These are phyloP conservation scores for Isoetes taiwanensis DNA, from an alignment of 75 land plant species.

Conservation along the genomic window DNA sequence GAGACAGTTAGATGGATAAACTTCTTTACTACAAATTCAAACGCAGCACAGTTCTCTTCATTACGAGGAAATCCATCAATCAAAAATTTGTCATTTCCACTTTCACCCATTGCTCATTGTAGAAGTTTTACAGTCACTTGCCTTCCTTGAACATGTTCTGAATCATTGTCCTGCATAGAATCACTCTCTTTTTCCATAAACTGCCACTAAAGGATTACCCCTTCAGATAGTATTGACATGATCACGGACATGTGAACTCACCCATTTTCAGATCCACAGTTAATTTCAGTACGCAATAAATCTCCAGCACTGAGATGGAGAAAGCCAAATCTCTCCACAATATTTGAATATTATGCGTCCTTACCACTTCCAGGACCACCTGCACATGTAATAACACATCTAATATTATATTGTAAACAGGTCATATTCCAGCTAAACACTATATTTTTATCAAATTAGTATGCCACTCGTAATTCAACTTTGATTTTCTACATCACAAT, in stretches of 20 bases:
- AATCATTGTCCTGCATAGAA: conserved; percentile 11
- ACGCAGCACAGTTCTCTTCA: conserved; percentile 6
- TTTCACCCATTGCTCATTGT: conserved; percentile 9
- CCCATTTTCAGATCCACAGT: conserved; percentile 76
- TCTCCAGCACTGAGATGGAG: conserved; percentile 90
- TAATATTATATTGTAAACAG: too few relatives aligned
- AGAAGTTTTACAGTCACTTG: conserved; percentile 14
- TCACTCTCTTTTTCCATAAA: too few relatives aligned
- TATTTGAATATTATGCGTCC: conserved; percentile 75
- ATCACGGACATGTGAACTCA: too few relatives aligned
- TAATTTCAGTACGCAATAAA: conserved; percentile 68
- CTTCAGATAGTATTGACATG: too few relatives aligned
- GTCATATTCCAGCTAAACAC: too few relatives aligned
- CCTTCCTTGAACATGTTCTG: conserved; percentile 17
- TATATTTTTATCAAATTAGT: too few relatives aligned
- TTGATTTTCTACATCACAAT: too few relatives aligned
- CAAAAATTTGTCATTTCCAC: conserved; percentile 14
- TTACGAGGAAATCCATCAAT: conserved; percentile 15
- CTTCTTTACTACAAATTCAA: conserved; percentile 13
- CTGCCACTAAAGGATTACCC: too few relatives aligned
- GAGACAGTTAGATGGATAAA: too few relatives aligned
- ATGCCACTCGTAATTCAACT: too few relatives aligned
- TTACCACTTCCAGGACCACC: conserved; percentile 97
- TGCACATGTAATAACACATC: too few relatives aligned
- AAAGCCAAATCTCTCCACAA: conserved; percentile 66